phyloP scores from a whole-genome alignment of 148 eudicot species.

The Gaultheria prostrata region DNA sequence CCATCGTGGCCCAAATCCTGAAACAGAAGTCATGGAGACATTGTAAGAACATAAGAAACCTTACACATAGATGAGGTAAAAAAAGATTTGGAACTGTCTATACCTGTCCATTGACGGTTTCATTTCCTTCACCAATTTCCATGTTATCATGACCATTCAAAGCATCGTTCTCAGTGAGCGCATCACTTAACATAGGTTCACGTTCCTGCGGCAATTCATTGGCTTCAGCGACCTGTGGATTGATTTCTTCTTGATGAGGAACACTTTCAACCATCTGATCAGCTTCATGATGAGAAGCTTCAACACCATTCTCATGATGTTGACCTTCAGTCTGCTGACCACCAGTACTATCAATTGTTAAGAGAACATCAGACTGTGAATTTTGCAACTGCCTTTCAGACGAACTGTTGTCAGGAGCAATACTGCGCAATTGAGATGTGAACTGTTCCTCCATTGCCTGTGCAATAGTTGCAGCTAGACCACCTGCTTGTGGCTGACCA shows the following conservation, averaged over 20 bases:
- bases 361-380: conserved; percentile 29
- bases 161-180: conserved; percentile 18
- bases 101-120: conserved; percentile 35
- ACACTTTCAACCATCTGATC: conserved; percentile 34
- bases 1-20: conserved; percentile 31
- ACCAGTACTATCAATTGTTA: conserved; percentile 32
- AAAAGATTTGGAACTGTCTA: conserved; percentile 23
- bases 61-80: conserved; percentile 21
- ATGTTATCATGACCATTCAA: conserved; percentile 37
- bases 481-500: conserved; percentile 93
- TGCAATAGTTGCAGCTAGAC: conserved; percentile 79
- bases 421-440: conserved; percentile 51
- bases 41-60: conserved; percentile 25
- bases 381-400: conserved; percentile 43
- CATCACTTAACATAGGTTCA: conserved; percentile 38
- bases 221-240: conserved; percentile 25
- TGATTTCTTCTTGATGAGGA: conserved; percentile 28
- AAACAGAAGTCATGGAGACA: conserved; percentile 31
- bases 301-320: conserved; percentile 33
- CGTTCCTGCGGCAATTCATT: conserved; percentile 26
- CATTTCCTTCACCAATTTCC: conserved; percentile 60
- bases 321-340: conserved; percentile 38
- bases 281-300: conserved; percentile 30
- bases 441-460: conserved; percentile 83
- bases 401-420: conserved; percentile 34